Conservation (phyloP, 2,329 filamentous ascomycete species). For the Ophiostoma sp. region DNA sequence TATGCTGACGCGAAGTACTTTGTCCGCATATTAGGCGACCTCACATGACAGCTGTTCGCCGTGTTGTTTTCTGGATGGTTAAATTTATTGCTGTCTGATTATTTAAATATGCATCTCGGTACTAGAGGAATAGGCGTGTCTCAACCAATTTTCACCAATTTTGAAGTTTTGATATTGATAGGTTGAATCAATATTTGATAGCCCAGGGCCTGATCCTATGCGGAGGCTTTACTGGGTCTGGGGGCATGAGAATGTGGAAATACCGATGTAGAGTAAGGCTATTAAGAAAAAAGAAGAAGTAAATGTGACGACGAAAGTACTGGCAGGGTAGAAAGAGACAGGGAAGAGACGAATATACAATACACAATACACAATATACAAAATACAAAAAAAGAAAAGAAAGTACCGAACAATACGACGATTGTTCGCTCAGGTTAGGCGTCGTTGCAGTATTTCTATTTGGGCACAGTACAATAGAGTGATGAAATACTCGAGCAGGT, state of each 20-base stretch:
- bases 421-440: neutral
- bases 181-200: too few relatives aligned
- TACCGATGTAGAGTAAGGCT: too few relatives aligned
- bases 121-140: too few relatives aligned
- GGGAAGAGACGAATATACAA: neutral
- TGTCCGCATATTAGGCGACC: neutral
- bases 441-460: neutral
- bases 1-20: neutral
- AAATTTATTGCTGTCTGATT: neutral
- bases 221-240: too few relatives aligned
- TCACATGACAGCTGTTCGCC: constrained; percentile 4
- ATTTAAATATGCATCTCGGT: neutral
- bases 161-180: too few relatives aligned
- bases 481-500: neutral
- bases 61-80: neutral
- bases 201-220: too few relatives aligned
- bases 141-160: too few relatives aligned
- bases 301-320: too few relatives aligned
- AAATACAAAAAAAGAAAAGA: neutral
- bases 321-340: too few relatives aligned
- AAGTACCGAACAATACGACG: neutral
- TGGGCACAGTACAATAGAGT: neutral
- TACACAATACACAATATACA: neutral
- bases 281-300: too few relatives aligned
- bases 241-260: too few relatives aligned